Conservation (phyloP, 2,329 filamentous ascomycete genomes). For the Colletotrichum lindemuthianum region DNA sequence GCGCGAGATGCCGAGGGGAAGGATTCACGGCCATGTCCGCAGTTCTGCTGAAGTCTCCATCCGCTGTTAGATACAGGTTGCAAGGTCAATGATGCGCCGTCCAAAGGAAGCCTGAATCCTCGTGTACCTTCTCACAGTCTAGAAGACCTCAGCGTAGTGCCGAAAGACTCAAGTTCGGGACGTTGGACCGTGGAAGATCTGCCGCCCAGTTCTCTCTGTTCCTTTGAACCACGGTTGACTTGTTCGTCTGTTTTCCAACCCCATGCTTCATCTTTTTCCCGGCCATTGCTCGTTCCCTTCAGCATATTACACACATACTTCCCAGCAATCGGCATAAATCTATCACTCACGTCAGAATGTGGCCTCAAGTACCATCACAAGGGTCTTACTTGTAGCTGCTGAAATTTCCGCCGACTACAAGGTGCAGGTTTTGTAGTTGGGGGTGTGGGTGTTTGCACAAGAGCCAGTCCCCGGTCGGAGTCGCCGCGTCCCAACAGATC, state of each 20-base stretch:
- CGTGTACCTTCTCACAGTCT: too few species aligned
- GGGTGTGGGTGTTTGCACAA: conserved; percentile 13
- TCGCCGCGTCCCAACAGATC: conserved; percentile 22
- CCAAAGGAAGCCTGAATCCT: too few species aligned
- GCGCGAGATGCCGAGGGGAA: too few species aligned
- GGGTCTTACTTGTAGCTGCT: conserved; percentile 21
- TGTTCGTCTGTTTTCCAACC: conserved; percentile 6
- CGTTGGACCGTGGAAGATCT: too few species aligned
- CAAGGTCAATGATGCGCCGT: too few species aligned
- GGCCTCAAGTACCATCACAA: too few species aligned
- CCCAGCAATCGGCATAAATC: conserved; percentile 18
- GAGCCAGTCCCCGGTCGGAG: conserved; percentile 22
- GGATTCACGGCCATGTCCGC: too few species aligned
- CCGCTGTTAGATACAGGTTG: too few species aligned
- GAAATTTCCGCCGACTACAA: conserved; percentile 22
- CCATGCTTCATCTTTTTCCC: conserved; percentile 16
- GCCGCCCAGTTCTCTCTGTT: too few species aligned
- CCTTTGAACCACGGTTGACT: too few species aligned
- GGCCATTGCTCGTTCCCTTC: conserved; percentile 4
- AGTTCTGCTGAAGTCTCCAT: too few species aligned
- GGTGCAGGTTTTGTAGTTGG: conserved; percentile 1
- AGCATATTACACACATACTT: conserved; percentile 18
- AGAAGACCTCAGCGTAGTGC: background rate
- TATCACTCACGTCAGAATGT: background rate
- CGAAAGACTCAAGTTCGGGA: background rate